Evolutionary conservation across 23 red algal species (phyloP), one percentile per base, ranked within the genome.

Genomic region (Gracilariopsis chorda): DNA sequence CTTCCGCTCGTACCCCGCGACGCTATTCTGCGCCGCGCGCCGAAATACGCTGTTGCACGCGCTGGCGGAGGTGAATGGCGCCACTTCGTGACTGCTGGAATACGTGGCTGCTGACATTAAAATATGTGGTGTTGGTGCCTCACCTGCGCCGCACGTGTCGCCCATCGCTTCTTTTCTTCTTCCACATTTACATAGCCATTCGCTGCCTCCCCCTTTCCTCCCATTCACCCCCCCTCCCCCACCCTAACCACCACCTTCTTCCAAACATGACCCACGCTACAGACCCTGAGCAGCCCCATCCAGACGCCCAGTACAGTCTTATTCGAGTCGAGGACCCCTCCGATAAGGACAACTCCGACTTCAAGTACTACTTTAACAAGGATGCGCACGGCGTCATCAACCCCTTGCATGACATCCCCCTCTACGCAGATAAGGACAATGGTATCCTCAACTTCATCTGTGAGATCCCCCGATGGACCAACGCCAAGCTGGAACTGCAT

Each of bases 391-490:
- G 96, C 11, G 75, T 64, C 48, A 83, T 98, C 48, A 98, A 95
- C 56, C 88, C 96, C 14, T 51, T 98, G 48, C 93, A 98, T 65
- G 96, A 98, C 64, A 98, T 98, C 34, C 96, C 96, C 12, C 52
- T 98, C 20, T 95, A 91, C 72, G 96, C 87, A 1, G 96, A 98
- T 75, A 92, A 92, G 65, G 80, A 95, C 2, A 74, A 86, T 3
- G 88, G 89, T 39, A 76, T 98, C 20, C 47, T 95, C 4, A 98
- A 98, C 83, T 95, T 98, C 74, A 84, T 98, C 48, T 93, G 94
- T 21, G 96, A 98, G 64, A 98, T 98, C 60, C 96, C 96, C 4
- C 60, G 93, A 11, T 93, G 93, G 92, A 98, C 96, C 37, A 98
- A 98, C 51, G 96, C 96, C 36, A 98, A 98, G 76, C 84, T 95